Percentiles rank a stretch among this genome's conserved stretches.
Conservation (phyloP, 495 filamentous ascomycete genomes). For the Talaromyces nanjingensis region DNA sequence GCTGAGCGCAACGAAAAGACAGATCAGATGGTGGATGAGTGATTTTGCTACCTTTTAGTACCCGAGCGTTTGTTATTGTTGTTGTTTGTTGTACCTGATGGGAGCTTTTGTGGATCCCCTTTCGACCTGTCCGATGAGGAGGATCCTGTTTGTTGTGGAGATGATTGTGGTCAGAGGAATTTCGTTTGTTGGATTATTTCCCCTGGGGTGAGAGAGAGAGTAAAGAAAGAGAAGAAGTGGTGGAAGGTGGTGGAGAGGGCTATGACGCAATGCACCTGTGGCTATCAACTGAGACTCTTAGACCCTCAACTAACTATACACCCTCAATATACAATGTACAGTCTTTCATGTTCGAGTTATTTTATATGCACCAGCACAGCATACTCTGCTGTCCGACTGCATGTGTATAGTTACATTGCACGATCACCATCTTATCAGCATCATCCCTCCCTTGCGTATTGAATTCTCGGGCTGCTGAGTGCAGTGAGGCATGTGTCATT, state of each 20-base stretch:
- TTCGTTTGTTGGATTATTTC: background rate
- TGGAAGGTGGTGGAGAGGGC: background rate
- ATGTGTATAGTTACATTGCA: background rate
- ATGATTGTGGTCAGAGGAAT: background rate
- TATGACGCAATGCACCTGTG: background rate
- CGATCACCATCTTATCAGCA: background rate
- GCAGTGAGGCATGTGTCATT: background rate
- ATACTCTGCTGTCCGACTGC: background rate
- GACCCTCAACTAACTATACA: background rate
- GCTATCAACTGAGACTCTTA: background rate
- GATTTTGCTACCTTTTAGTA: background rate
- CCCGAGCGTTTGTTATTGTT: background rate
- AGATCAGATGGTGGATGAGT: background rate
- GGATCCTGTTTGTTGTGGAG: background rate
- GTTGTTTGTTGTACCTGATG: background rate
- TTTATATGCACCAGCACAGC: background rate
- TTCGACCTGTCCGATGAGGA: background rate
- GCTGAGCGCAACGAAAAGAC: background rate
- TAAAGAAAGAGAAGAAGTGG: background rate
- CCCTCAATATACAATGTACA: background rate
- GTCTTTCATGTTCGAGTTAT: background rate
- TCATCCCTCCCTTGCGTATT: background rate
- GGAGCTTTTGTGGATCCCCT: background rate
- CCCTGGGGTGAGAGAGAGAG: background rate
- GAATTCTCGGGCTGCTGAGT: background rate